Evolutionary conservation across 352 stramenopile species (phyloP).

Genomic region (Albugo candida): DNA sequence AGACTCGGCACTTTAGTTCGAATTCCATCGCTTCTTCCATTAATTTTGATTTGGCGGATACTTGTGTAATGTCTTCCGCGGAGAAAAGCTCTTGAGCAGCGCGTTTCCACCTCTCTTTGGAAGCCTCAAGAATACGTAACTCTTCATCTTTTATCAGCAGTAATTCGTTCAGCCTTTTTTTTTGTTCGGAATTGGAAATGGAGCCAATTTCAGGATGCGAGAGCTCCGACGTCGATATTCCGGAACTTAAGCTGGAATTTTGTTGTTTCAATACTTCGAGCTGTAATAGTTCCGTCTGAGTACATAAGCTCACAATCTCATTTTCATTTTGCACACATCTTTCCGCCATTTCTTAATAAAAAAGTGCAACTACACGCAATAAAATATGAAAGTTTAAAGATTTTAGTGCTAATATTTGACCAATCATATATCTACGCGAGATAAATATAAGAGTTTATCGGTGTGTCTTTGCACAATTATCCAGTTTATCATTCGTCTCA

Average conservation of each 20-base stretch:
- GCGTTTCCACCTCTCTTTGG: slow-evolving; percentile 49
- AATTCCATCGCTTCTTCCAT: neutral
- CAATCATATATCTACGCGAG: too few relatives aligned
- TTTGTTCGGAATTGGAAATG: neutral
- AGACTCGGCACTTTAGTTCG: too few relatives aligned
- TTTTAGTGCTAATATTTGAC: too few relatives aligned
- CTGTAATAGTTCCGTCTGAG: slow-evolving; percentile 42
- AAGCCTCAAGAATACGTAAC: slow-evolving; percentile 20
- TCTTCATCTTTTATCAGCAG: slow-evolving; percentile 15
- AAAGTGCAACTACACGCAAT: too few relatives aligned
- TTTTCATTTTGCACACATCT: slow-evolving; percentile 8
- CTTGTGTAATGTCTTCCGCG: neutral
- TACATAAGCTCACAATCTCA: slow-evolving; percentile 32
- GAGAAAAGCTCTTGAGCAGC: slow-evolving; percentile 21
- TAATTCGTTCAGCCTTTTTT: neutral
- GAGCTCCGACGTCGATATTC: slow-evolving; percentile 10
- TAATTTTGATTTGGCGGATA: neutral
- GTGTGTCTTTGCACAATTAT: too few relatives aligned
- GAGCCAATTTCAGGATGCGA: too few relatives aligned
- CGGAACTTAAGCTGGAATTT: slow-evolving; percentile 12
- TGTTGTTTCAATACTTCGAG: slow-evolving; percentile 43
- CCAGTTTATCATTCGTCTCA: too few relatives aligned
- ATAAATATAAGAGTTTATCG: too few relatives aligned
- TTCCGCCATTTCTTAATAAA: too few relatives aligned
- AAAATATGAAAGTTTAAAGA: too few relatives aligned